Conservation (phyloP, 2,329 filamentous ascomycete species). For the Colletotrichum viniferum region DNA sequence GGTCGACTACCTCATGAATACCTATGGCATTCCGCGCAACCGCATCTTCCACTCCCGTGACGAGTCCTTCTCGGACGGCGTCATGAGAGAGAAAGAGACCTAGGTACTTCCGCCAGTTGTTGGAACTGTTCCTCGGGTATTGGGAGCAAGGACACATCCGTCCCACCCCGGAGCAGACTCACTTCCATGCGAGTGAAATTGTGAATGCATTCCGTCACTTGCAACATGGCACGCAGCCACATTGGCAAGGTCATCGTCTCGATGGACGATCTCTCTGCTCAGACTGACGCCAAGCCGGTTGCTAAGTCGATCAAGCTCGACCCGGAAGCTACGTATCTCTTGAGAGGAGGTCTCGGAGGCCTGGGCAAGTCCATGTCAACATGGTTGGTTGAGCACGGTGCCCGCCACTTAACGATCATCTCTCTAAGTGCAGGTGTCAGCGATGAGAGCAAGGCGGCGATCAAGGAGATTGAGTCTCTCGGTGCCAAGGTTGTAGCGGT, state of each 20-base stretch:
- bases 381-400: constrained; percentile 3
- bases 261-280: neutral
- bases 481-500: neutral
- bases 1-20: constrained; percentile 25
- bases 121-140: neutral
- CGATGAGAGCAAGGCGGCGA: neutral
- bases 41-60: constrained; percentile 33
- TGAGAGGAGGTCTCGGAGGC: neutral
- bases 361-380: neutral
- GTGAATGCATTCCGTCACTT: constrained; percentile 46
- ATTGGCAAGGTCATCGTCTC: constrained; percentile 47
- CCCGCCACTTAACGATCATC: constrained; percentile 24
- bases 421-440: constrained; percentile 11
- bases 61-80: constrained; percentile 26
- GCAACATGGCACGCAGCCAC: constrained; percentile 46
- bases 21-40: constrained; percentile 7
- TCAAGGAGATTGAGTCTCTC: constrained; percentile 20
- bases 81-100: constrained; percentile 16
- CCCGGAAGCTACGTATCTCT: neutral
- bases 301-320: neutral
- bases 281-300: neutral
- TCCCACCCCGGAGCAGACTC: constrained; percentile 21
- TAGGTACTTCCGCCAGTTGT: neutral
- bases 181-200: constrained; percentile 30
- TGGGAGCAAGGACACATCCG: constrained; percentile 20